Percentiles rank a stretch among this genome's conserved stretches.
Conservation (phyloP, 495 filamentous ascomycete genomes). For the Lasiosphaeria miniovina region DNA sequence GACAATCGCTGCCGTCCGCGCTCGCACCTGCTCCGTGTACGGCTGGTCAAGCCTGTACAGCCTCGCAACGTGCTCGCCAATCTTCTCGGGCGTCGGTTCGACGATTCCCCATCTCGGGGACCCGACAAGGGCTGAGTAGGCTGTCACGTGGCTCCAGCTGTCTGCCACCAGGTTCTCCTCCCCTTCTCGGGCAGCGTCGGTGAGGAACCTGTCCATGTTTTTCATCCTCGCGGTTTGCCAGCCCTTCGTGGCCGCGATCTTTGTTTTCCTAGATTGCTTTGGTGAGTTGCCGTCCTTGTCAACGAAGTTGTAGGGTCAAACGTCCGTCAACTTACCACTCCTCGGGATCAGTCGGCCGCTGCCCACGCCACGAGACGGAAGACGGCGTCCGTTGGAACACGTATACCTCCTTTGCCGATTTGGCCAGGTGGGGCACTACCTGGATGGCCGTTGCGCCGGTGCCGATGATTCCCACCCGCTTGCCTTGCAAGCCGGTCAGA, state of each 20-base stretch:
- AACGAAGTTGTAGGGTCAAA: not conserved
- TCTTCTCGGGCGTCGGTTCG: conserved; percentile 35
- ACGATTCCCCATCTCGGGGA: conserved; percentile 17
- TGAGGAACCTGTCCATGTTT: conserved; percentile 35
- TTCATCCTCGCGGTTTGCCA: conserved; percentile 44
- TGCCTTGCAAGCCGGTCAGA: conserved; percentile 46
- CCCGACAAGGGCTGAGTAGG: conserved; percentile 32
- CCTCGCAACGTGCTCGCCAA: conserved; percentile 31
- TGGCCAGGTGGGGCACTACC: conserved; percentile 47
- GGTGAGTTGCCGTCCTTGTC: not conserved
- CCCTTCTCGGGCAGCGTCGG: conserved; percentile 21
- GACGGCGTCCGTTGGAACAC: conserved; percentile 58
- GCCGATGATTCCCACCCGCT: conserved; percentile 52
- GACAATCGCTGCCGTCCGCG: conserved; percentile 43
- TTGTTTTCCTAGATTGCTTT: conserved; percentile 21
- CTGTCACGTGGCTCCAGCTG: conserved; percentile 35
- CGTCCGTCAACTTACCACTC: conserved; percentile 31
- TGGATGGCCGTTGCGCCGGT: conserved; percentile 57
- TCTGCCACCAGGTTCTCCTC: conserved; percentile 40
- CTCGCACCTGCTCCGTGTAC: conserved; percentile 25
- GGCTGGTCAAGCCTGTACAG: conserved; percentile 28
- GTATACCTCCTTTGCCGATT: conserved; percentile 50
- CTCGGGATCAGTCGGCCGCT: conserved; percentile 47
- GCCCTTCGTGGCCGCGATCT: conserved; percentile 37
- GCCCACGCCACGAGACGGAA: conserved; percentile 44